phyloP scores from a whole-genome alignment of 306 rosid genomes.

The Vigna radiata region DNA sequence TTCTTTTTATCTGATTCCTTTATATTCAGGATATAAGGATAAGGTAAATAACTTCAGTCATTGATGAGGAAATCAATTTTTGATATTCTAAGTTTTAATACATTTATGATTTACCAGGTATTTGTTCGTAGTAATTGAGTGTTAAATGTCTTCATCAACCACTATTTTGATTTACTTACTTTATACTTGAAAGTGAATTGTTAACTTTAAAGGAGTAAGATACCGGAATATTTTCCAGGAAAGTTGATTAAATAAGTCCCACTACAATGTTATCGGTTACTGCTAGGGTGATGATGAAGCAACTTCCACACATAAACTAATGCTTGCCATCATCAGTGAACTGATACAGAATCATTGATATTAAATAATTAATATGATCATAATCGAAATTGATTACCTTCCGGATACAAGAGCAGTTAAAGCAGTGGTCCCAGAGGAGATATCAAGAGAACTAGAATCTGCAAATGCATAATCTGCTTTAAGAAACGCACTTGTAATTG shows the following conservation, averaged over 20 bases:
- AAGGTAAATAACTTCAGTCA: background rate
- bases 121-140: background rate
- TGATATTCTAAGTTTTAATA: background rate
- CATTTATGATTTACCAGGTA: background rate
- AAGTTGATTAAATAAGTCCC: background rate
- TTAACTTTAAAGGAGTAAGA: background rate
- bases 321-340: background rate
- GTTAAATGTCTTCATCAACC: background rate
- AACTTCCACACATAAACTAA: background rate
- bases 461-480: slow-evolving; percentile 87
- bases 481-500: slow-evolving; percentile 72
- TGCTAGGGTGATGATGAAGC: background rate
- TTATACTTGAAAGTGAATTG: background rate
- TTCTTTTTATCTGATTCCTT: background rate
- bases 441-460: slow-evolving; percentile 74
- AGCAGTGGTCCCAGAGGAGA: slow-evolving; percentile 89
- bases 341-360: slow-evolving; percentile 10
- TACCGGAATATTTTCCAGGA: background rate
- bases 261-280: background rate
- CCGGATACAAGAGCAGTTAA: slow-evolving; percentile 70
- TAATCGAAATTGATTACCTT: slow-evolving; percentile 54
- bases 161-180: background rate
- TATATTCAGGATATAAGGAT: background rate
- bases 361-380: background rate
- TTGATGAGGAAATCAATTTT: background rate